A percentile compares a stretch with the other conserved stretches of the same genome.
Evolutionary conservation across 768 basidiomycete species (phyloP).

Genomic region (Fomitopsis pulvina): DNA sequence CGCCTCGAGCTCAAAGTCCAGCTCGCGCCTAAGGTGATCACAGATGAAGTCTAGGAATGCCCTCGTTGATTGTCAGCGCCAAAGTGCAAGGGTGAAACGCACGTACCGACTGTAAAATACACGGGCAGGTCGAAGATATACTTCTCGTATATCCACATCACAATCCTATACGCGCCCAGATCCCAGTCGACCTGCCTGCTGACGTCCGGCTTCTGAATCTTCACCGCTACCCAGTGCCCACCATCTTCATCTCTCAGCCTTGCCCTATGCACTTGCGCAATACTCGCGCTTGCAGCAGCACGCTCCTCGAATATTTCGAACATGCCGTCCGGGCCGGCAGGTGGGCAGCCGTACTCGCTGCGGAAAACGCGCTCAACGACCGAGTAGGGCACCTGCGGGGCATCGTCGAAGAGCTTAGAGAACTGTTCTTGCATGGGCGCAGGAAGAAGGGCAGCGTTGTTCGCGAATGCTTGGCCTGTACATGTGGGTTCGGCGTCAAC

Average conservation of each 20-base stretch:
- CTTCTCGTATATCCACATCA: conserved; percentile 76
- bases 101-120: conserved; percentile 70
- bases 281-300: conserved; percentile 82
- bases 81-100: background rate
- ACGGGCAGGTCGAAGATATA: conserved; percentile 84
- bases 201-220: conserved; percentile 88
- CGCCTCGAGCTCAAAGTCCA: conserved; percentile 79
- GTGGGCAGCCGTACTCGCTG: conserved; percentile 61
- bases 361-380: conserved; percentile 62
- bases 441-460: conserved; percentile 82
- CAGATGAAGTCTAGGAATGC: conserved; percentile 59
- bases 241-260: conserved; percentile 33
- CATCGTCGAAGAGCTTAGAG: conserved; percentile 78
- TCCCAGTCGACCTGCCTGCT: conserved; percentile 85
- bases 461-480: conserved; percentile 69
- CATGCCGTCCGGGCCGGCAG: conserved; percentile 60
- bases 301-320: conserved; percentile 74
- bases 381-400: conserved; percentile 75
- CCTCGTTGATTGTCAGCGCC: background rate
- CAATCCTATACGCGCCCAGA: conserved; percentile 56
- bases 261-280: conserved; percentile 90
- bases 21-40: conserved; percentile 75
- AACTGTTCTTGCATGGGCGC: conserved; percentile 80
- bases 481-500: background rate
- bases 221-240: conserved; percentile 80